Evolutionary conservation across 2,329 filamentous ascomycete species (phyloP), one percentile per base, ranked within the genome.

Genomic region (Trichoderma citrinoviride): DNA sequence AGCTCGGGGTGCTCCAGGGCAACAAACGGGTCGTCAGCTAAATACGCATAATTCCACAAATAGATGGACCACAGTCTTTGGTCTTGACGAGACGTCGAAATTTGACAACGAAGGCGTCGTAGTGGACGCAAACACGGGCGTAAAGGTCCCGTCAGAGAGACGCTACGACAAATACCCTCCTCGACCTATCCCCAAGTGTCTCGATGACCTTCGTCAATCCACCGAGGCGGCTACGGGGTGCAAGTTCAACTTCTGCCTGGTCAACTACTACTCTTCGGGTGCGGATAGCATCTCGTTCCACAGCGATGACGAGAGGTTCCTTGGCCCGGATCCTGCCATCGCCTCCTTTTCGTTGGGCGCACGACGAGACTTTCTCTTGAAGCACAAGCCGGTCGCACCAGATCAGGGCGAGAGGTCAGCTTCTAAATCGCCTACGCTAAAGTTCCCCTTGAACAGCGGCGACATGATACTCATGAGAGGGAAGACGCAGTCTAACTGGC

Each of bases 381-480:
- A 91, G 76, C 90, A 92, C 72, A 94, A 93, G 73, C 87, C 88
- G 0, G 73, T 78, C 0, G 71, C 78, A 2, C 75, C 79, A 41
- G 70, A 69, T 54, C 63, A 72, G 17, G 68, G 66, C 50, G 21
- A 21, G 14, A 44, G 19, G 8, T 8, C 47, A 27, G 29, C 52
- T 7, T 12, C 23, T 3, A 64, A 56, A 29, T 7, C 61, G 15
- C 52, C 73, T 7, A 82, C 79, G 5, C 68, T 85, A 2, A 85
- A 85, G 69, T 68, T 85, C 49, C 77, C 77, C 0, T 79, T 94
- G 19, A 84, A 77, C 0, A 87, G 85, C 52, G 91, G 91, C 0
- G 90, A 93, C 72, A 92, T 94, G 90, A 76, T 94, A 3, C 77
- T 94, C 23, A 94, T 94, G 91, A 83, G 84, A 53, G 90, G 90